A percentile compares a stretch with the other conserved stretches of the same genome.
These are phyloP conservation scores for Exophiala viscosa DNA, from an alignment of 2,329 filamentous ascomycete species.

Conservation along the genomic window DNA sequence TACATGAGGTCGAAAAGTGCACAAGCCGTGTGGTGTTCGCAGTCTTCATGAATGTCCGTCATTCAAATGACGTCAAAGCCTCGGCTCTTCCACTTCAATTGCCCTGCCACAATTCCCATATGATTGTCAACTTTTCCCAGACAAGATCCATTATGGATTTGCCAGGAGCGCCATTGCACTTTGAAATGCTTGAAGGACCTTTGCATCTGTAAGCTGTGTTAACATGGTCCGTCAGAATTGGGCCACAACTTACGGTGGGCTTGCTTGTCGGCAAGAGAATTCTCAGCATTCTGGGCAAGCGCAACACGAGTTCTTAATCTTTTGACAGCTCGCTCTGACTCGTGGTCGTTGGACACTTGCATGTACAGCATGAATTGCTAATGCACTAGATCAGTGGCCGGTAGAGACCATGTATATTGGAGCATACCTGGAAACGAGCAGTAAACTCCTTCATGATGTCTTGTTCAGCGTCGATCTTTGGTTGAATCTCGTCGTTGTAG, in stretches of 20 bases:
- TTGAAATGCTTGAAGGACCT: constrained; percentile 48
- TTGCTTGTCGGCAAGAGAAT: constrained; percentile 67
- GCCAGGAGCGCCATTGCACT: constrained; percentile 43
- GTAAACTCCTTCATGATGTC: constrained; percentile 65
- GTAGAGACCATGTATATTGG: background rate
- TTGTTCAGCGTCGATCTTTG: constrained; percentile 62
- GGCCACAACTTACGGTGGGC: constrained; percentile 66
- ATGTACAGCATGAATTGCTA: constrained; percentile 82
- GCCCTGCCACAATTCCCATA: background rate
- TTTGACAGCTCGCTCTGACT: constrained; percentile 73
- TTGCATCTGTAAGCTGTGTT: constrained; percentile 33
- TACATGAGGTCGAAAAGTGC: background rate
- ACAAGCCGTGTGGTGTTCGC: background rate
- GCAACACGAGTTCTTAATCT: constrained; percentile 74
- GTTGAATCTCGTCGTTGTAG: constrained; percentile 63
- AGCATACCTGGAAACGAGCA: constrained; percentile 58
- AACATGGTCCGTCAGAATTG: background rate
- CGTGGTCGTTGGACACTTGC: constrained; percentile 64
- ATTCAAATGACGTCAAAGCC: background rate
- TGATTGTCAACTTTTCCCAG: background rate
- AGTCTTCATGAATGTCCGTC: constrained; percentile 1
- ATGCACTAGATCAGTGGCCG: constrained; percentile 11
- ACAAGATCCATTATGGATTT: constrained; percentile 29
- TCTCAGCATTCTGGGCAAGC: constrained; percentile 71
- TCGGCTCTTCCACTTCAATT: background rate